Conservation (phyloP, 306 rosid species). For the Potentilla sterilis region DNA sequence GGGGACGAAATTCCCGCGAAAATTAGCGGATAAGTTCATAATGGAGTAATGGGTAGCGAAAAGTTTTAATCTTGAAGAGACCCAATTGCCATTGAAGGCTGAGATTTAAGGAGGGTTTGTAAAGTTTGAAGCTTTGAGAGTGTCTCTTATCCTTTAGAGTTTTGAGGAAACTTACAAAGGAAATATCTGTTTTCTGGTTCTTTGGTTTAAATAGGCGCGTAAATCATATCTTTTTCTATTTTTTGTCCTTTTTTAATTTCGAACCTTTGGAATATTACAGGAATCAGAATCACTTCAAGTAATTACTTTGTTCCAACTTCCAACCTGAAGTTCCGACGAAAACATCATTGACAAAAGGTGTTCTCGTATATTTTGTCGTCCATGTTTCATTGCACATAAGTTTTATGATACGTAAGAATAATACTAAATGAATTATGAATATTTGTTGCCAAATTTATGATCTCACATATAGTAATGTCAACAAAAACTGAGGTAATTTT, state of each 20-base stretch:
- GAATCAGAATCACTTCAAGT: background rate
- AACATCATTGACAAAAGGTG: too few relatives aligned
- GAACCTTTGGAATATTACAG: background rate
- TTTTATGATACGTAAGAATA: too few relatives aligned
- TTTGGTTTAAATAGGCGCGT: slow-evolving; percentile 40
- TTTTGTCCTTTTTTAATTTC: slow-evolving; percentile 34
- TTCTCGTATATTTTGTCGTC: too few relatives aligned
- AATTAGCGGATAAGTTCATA: slow-evolving; percentile 59
- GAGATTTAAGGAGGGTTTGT: background rate
- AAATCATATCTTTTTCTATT: slow-evolving; percentile 30
- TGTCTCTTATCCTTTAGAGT: slow-evolving; percentile 9
- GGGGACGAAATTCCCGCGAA: slow-evolving; percentile 55
- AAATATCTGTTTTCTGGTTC: slow-evolving; percentile 33
- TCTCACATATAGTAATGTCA: too few relatives aligned
- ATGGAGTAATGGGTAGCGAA: background rate
- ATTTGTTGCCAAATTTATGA: too few relatives aligned
- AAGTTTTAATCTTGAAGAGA: slow-evolving; percentile 40
- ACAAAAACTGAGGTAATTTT: background rate
- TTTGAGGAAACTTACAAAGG: background rate
- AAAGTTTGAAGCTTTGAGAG: background rate
- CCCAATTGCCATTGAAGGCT: slow-evolving; percentile 52
- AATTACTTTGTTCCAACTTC: too few relatives aligned
- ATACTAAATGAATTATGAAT: too few relatives aligned
- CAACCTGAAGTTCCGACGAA: too few relatives aligned
- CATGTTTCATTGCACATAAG: too few relatives aligned